Evolutionary conservation across 2,329 filamentous ascomycete species (phyloP).

Genomic region (Fusarium sp.): DNA sequence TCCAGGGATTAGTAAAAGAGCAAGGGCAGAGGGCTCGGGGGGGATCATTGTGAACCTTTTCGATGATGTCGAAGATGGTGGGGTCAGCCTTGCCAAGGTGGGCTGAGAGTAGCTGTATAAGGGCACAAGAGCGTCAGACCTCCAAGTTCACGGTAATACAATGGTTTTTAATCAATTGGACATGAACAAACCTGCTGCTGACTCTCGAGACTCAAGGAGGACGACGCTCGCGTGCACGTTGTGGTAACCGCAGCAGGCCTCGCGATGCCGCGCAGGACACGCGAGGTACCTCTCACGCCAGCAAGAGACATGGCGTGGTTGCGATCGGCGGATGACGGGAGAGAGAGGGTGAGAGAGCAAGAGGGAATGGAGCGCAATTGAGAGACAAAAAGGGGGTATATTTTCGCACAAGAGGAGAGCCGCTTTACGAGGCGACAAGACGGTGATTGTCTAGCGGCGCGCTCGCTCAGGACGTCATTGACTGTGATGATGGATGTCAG

Average conservation of each 20-base stretch:
- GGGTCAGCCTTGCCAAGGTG: conserved; percentile 88
- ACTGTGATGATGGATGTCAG: conserved; percentile 33
- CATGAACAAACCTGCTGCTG: conserved; percentile 67
- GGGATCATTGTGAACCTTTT: conserved; percentile 72
- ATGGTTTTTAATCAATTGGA: conserved; percentile 21
- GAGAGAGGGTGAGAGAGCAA: neutral
- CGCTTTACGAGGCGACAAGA: conserved; percentile 15
- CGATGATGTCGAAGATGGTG: conserved; percentile 86
- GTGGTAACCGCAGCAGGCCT: conserved; percentile 41
- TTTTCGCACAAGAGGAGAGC: conserved; percentile 14
- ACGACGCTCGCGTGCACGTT: conserved; percentile 52
- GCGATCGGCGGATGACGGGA: conserved; percentile 12
- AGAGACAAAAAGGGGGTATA: conserved; percentile 10
- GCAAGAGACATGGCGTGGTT: conserved; percentile 59
- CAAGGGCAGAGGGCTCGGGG: neutral
- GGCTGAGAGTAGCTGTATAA: conserved; percentile 80
- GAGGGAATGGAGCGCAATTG: conserved; percentile 1
- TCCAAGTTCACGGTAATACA: conserved; percentile 5
- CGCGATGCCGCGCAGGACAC: conserved; percentile 58
- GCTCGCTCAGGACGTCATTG: conserved; percentile 44
- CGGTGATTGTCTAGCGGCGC: conserved; percentile 23
- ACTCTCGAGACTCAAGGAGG: conserved; percentile 63
- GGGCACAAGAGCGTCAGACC: conserved; percentile 30
- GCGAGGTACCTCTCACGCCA: conserved; percentile 61
- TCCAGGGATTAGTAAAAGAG: neutral